Evolutionary conservation across 148 eudicot species (phyloP).

Genomic region (Nepenthes gracilis): DNA sequence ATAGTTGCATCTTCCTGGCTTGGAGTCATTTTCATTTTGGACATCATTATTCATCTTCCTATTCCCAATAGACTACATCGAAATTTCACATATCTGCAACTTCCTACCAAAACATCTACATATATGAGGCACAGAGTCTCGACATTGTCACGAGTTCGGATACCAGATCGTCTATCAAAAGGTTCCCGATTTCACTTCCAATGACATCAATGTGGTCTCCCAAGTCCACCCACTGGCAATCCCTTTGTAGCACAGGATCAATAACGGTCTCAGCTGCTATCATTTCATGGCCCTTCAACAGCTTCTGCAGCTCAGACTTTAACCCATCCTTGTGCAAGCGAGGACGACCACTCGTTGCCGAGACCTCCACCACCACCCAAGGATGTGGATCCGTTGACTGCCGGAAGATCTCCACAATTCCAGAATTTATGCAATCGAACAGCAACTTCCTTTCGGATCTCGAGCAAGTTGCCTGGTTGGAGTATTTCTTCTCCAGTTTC

Average conservation of each 20-base stretch:
- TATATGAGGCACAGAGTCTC: not conserved
- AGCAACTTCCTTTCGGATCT: constrained; percentile 56
- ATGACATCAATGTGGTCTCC: constrained; percentile 31
- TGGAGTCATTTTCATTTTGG: not conserved
- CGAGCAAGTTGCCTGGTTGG: constrained; percentile 14
- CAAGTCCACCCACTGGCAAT: constrained; percentile 34
- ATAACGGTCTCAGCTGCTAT: constrained; percentile 5
- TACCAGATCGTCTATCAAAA: constrained; percentile 61
- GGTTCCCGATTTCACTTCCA: constrained; percentile 47
- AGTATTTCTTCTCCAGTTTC: constrained; percentile 60
- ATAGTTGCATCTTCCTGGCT: not conserved
- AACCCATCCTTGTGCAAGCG: constrained; percentile 20
- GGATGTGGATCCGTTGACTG: constrained; percentile 21
- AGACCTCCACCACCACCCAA: constrained; percentile 16
- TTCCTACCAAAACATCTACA: too few relatives aligned
- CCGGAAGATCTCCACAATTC: constrained; percentile 30
- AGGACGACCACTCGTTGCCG: constrained; percentile 3
- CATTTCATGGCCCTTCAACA: constrained; percentile 29
- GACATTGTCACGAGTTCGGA: constrained; percentile 24
- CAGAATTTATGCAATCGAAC: constrained; percentile 53
- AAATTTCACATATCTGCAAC: too few relatives aligned
- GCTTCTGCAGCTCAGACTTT: constrained; percentile 27
- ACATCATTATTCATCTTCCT: too few relatives aligned
- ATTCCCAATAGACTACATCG: too few relatives aligned
- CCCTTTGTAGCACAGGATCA: constrained; percentile 30